Evolutionary conservation across 2,329 filamentous ascomycete genomes (phyloP), one percentile per base, ranked within the genome.

Genomic region (Nemania abortiva): DNA sequence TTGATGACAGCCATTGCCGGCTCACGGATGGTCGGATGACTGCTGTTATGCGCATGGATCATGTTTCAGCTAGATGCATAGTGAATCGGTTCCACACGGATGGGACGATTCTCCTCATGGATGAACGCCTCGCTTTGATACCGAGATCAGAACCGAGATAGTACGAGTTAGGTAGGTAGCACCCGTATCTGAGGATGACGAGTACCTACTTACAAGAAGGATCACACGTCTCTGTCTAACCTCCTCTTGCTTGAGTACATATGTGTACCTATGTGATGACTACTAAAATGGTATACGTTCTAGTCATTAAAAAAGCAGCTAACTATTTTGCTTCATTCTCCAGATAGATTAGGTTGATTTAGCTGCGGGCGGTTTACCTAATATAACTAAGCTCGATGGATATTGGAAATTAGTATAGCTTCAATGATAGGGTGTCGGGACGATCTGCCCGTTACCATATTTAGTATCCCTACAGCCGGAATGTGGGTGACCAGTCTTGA

Each of bases 51-150:
- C 57, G 34, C 57, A n/a, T 61, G 37, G 39, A 29, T 45, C 20
- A 20, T 55, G 65, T 68, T 64, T 68, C 60, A 63, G 50, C 50
- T 42, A 50, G 31, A 53, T 7, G 15, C 11, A 34, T 15, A 6
- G 15, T 27, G 18, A 55, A 15, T 61, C 55, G 29, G 49, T 49
- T 68, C 60, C 65, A 53, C 59, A 34, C 11, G 34, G 18, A 67
- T 58, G 58, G 64, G 53, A 34, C 24, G 45, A 56, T 42, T 53
- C 29, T 42, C 31, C 24, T 47, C 20, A n/a, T 53, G 20, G 45
- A 31, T 57, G 31, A 18, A 52, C n/a, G 52, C 52, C 15, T 66
- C 47, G 27, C 10, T 10, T 42, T 15, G 37, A 42, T 42, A n/a
- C n/a, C n/a, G n/a, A n/a, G n/a, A n/a, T n/a, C n/a, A n/a, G n/a